Conservation (phyloP, 2,329 filamentous ascomycete genomes). For the Corinectria fuckeliana region DNA sequence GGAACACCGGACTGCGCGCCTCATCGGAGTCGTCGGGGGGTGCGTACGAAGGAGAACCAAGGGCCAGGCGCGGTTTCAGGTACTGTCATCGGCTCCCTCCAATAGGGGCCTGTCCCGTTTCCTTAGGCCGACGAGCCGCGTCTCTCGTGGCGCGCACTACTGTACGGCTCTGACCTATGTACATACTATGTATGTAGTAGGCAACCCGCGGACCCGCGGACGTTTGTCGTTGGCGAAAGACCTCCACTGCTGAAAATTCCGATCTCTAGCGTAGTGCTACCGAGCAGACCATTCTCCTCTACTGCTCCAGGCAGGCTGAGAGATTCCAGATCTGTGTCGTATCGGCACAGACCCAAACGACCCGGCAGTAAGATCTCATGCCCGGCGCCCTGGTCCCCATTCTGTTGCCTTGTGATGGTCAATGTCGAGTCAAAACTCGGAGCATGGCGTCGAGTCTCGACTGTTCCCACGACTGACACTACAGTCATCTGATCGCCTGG, state of each 20-base stretch:
- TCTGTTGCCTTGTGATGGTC: slow-evolving; percentile 3
- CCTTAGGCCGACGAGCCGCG: slow-evolving; percentile 27
- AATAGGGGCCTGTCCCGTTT: slow-evolving; percentile 33
- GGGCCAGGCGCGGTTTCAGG: slow-evolving; percentile 37
- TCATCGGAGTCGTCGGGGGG: not conserved
- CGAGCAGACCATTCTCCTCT: not conserved
- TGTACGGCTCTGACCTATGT: slow-evolving; percentile 21
- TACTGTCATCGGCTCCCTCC: slow-evolving; percentile 26
- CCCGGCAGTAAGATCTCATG: slow-evolving; percentile 19
- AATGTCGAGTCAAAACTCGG: slow-evolving; percentile 17
- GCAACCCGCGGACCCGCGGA: slow-evolving; percentile 14
- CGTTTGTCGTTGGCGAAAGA: slow-evolving; percentile 18
- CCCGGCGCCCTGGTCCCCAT: slow-evolving; percentile 19
- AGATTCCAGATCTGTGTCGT: slow-evolving; percentile 15
- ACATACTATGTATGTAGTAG: too few relatives aligned
- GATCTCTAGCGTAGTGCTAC: slow-evolving; percentile 10
- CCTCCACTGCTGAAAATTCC: slow-evolving; percentile 19
- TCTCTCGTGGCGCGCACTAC: slow-evolving; percentile 28
- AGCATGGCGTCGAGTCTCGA: slow-evolving; percentile 26
- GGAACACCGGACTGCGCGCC: slow-evolving; percentile 9
- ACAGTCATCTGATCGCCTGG: not conserved
- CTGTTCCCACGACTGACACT: slow-evolving; percentile 3
- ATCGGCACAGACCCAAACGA: slow-evolving; percentile 5
- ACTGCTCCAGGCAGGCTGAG: not conserved
- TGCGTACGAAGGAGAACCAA: slow-evolving; percentile 22